Conservation (phyloP, 257 asterid genomes). For the Petunia secreta region DNA sequence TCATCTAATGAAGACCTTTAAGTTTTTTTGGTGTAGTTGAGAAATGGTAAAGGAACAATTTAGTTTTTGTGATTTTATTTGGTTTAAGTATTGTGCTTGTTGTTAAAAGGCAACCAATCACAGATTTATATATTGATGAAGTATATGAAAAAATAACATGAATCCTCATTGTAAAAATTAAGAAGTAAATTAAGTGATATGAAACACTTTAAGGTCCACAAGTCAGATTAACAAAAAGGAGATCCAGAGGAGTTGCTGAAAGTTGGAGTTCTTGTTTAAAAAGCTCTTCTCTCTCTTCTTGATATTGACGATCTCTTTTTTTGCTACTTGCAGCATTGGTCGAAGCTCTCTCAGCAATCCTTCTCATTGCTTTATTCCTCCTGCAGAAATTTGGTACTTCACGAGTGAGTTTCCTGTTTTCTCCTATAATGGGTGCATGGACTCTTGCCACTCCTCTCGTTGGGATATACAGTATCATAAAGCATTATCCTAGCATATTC, state of each 20-base stretch:
- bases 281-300: neutral
- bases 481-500: slow-evolving; percentile 50
- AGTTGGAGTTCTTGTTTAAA: neutral
- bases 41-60: neutral
- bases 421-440: slow-evolving; percentile 75
- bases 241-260: neutral
- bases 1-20: neutral
- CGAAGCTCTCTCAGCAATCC: slow-evolving; percentile 44
- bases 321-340: slow-evolving; percentile 45
- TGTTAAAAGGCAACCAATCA: neutral
- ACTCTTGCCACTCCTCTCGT: slow-evolving; percentile 53
- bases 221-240: neutral
- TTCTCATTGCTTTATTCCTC: slow-evolving; percentile 46
- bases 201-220: neutral
- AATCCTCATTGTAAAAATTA: neutral
- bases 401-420: slow-evolving; percentile 61
- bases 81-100: neutral
- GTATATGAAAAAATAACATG: neutral
- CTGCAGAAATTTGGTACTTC: slow-evolving; percentile 54
- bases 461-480: slow-evolving; percentile 62
- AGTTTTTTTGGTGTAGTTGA: slow-evolving; percentile 1
- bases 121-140: neutral
- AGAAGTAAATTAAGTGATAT: slow-evolving; percentile 18
- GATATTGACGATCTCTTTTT: slow-evolving; percentile 16
- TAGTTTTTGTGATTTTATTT: slow-evolving; percentile 12